These are phyloP conservation scores for Pneumocystis oryctolagi DNA, from an alignment of 1,139 yeast species.

Conservation along the genomic window DNA sequence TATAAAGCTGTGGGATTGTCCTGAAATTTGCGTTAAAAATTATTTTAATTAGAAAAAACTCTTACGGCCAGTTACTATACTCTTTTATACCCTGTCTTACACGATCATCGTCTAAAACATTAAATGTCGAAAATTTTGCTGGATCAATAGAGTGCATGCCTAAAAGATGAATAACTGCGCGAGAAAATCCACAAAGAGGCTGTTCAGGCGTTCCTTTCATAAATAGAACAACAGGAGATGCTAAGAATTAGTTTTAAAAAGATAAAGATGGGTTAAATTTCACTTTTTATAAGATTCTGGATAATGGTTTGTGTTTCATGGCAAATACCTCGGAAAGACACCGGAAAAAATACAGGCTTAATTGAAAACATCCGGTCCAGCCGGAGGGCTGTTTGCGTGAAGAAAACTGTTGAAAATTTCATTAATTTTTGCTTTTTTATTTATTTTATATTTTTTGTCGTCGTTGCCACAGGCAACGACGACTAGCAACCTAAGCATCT, in stretches of 20 bases:
- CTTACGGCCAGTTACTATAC: background rate
- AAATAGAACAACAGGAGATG: conserved; percentile 68
- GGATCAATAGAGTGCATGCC: conserved; percentile 99
- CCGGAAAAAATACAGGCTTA: background rate
- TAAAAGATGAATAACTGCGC: conserved; percentile 81
- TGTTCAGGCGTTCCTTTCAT: conserved; percentile 97
- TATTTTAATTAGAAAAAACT: conserved; percentile 58
- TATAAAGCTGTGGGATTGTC: conserved; percentile 53
- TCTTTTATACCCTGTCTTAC: conserved; percentile 49
- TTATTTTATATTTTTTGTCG: background rate
- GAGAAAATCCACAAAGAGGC: conserved; percentile 95
- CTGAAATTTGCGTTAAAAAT: conserved; percentile 57
- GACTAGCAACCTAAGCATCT: background rate
- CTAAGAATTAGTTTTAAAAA: background rate
- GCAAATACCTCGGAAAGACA: background rate
- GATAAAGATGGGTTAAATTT: background rate
- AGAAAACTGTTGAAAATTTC: background rate
- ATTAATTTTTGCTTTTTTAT: background rate
- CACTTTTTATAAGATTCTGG: background rate
- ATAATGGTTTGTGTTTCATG: background rate
- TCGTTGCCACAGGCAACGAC: background rate
- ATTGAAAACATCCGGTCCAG: background rate
- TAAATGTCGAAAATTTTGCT: conserved; percentile 86
- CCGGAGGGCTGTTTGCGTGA: background rate
- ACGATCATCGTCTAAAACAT: conserved; percentile 87